Base-by-base conservation (phyloP, 73 alveolate species). In the Symbiodinium pilosum region DNA sequence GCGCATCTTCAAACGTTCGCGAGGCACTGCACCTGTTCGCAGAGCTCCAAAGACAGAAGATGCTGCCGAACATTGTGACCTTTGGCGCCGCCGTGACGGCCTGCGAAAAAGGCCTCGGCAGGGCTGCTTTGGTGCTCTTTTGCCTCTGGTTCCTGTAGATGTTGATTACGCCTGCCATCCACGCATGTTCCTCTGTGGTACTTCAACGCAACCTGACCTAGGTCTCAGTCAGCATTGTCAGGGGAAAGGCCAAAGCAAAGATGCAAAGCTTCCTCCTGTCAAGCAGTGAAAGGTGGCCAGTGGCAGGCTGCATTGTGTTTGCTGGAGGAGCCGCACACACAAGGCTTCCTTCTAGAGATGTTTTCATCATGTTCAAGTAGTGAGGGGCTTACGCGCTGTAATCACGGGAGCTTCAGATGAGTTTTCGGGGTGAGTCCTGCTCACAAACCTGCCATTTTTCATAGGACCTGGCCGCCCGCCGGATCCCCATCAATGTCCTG, bases 271-370 rank as follows among this genome's bases (percentile, higher is more conserved):
- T n/a, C n/a, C n/a, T n/a, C n/a, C n/a, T n/a, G n/a, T n/a, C n/a
- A n/a, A n/a, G n/a, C n/a, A n/a, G 59, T 64, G 81, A 6, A 64
- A 64, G 81, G 81, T 28, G 81, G 81, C 81, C 81, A 64, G 30
- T 64, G 81, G 81, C 81, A 64, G 30, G 81, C 81, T 64, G 81
- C 81, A 64, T 38, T 64, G 30, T 64, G 81, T 38, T 64, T 64
- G 81, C 38, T 64, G 40, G 81, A 64, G 81, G 81, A 64, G 39
- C 39, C 34, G 73, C 26, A 30, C 32, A 30, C 26, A 30, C 73
- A 54, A 54, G 73, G n/a, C 73, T 24, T 26, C 20, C 73, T 24
- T 54, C n/a, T n/a, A n/a, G n/a, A 26, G 30, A 54, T 24, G 73
- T 0, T 14, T 16, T 54, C 73, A 54, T 54, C 12, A 54, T 54